A percentile compares a stretch with the other conserved stretches of the same genome.
phyloP scores from a whole-genome alignment of 2,329 filamentous ascomycete species.

The Botrytis porri region DNA sequence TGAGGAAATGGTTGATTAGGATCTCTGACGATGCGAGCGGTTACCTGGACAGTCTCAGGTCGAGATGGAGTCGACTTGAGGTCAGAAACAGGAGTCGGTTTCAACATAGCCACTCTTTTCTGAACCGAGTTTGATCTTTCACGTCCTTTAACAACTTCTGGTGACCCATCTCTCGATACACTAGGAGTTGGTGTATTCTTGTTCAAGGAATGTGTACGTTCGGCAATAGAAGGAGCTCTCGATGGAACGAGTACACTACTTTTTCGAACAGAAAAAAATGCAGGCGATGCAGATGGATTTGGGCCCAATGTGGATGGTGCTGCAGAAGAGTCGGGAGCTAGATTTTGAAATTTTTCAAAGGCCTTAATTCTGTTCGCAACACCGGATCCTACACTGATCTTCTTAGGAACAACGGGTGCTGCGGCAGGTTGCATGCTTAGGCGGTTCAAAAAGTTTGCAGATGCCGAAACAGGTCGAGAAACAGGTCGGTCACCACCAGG shows the following conservation, averaged over 20 bases:
- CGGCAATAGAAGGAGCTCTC: slow-evolving; percentile 40
- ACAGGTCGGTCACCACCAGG: slow-evolving; percentile 36
- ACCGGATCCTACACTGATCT: slow-evolving; percentile 79
- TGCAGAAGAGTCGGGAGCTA: slow-evolving; percentile 40
- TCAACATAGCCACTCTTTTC: slow-evolving; percentile 31
- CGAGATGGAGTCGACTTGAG: slow-evolving; percentile 44
- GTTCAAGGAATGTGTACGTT: slow-evolving; percentile 40
- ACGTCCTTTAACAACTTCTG: slow-evolving; percentile 41
- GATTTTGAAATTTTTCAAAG: slow-evolving; percentile 70
- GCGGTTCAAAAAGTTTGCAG: slow-evolving; percentile 53
- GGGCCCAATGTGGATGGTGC: slow-evolving; percentile 23
- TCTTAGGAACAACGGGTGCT: slow-evolving; percentile 57
- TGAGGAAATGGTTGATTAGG: slow-evolving; percentile 45
- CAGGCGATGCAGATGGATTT: slow-evolving; percentile 46
- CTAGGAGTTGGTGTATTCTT: slow-evolving; percentile 39
- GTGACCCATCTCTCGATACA: slow-evolving; percentile 47
- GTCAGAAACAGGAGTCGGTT: slow-evolving; percentile 22
- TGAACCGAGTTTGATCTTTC: slow-evolving; percentile 36
- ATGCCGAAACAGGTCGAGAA: slow-evolving; percentile 46
- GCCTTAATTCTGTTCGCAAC: slow-evolving; percentile 95
- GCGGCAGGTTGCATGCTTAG: slow-evolving; percentile 49
- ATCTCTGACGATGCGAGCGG: slow-evolving; percentile 76
- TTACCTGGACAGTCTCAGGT: slow-evolving; percentile 82
- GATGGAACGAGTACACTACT: slow-evolving; percentile 36
- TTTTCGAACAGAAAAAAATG: slow-evolving; percentile 59